A percentile compares a stretch with the other conserved stretches of the same genome.
Conservation (phyloP, 1,284 basidiomycete species). For the Boletus smithii region DNA sequence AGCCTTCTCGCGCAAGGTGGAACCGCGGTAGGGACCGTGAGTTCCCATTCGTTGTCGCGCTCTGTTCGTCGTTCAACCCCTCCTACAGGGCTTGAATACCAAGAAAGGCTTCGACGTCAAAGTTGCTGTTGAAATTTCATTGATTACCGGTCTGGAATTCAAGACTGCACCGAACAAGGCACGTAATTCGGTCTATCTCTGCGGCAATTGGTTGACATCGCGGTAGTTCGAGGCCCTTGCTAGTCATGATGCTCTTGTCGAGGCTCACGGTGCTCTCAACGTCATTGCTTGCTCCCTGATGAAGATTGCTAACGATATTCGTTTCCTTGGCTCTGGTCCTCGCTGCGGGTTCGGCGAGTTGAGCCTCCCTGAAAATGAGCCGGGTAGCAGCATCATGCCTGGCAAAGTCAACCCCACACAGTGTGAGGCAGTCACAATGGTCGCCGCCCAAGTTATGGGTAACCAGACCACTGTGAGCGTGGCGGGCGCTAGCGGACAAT, state of each 20-base stretch:
- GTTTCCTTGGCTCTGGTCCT: constrained; percentile 96
- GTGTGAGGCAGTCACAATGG: constrained; percentile 99
- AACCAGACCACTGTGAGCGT: constrained; percentile 94
- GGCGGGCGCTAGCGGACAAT: constrained; percentile 94
- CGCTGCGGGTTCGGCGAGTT: constrained; percentile 97
- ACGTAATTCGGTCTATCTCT: constrained; percentile 15
- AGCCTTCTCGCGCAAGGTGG: constrained; percentile 95
- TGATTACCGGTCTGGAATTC: constrained; percentile 88
- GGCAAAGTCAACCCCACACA: constrained; percentile 99
- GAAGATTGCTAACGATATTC: constrained; percentile 99
- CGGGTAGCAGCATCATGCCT: constrained; percentile 99
- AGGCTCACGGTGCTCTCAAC: constrained; percentile 95
- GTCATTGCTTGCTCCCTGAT: constrained; percentile 92
- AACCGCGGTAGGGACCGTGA: constrained; percentile 95
- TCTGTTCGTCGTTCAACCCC: constrained; percentile 5
- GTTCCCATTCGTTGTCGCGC: constrained; percentile 27
- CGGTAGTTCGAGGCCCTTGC: constrained; percentile 93
- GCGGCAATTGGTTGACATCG: constrained; percentile 2
- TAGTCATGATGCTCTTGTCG: constrained; percentile 94
- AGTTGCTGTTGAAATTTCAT: constrained; percentile 90
- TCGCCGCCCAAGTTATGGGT: constrained; percentile 97
- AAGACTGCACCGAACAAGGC: constrained; percentile 98
- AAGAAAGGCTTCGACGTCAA: constrained; percentile 95
- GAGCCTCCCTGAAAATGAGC: constrained; percentile 95
- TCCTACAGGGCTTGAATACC: constrained; percentile 86